These are phyloP conservation scores for Citrus trifoliata DNA, from an alignment of 345 rosid species.

Conservation along the genomic window DNA sequence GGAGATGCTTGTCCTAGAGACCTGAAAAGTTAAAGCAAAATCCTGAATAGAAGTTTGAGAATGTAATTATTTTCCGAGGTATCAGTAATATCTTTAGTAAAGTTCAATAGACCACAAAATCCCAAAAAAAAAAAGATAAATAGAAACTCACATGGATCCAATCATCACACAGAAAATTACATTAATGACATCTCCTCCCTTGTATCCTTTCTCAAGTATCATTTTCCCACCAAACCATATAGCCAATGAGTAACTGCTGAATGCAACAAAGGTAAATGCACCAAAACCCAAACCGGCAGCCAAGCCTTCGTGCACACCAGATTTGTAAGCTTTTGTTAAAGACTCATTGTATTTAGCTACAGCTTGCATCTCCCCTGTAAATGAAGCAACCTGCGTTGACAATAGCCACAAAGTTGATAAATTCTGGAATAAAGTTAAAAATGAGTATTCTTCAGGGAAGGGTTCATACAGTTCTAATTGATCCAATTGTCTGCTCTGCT, in stretches of 20 bases:
- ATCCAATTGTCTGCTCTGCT: slow-evolving; percentile 39
- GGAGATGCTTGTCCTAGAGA: slow-evolving; percentile 49
- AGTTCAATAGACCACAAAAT: not conserved
- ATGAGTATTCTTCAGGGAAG: not conserved
- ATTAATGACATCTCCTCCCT: slow-evolving; percentile 39
- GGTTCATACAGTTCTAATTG: slow-evolving; percentile 42
- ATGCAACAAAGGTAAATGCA: slow-evolving; percentile 8
- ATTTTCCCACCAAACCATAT: slow-evolving; percentile 55
- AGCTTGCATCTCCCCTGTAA: slow-evolving; percentile 51
- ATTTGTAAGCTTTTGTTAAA: slow-evolving; percentile 32
- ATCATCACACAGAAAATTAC: slow-evolving; percentile 38
- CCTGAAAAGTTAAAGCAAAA: slow-evolving; percentile 20
- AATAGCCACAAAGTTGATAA: not conserved
- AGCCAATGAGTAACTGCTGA: slow-evolving; percentile 34
- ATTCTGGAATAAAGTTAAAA: not conserved
- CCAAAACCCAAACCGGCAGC: slow-evolving; percentile 43
- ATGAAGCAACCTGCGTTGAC: slow-evolving; percentile 44
- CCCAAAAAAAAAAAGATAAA: not conserved
- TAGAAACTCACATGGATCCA: slow-evolving; percentile 39
- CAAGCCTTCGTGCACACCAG: slow-evolving; percentile 35
- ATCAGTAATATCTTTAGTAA: too few species aligned
- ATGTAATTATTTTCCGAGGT: too few species aligned
- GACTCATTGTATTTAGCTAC: slow-evolving; percentile 30
- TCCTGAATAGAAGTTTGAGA: too few species aligned
- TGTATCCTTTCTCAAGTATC: slow-evolving; percentile 44